Evolutionary conservation across 305 asterid genomes (phyloP).

Genomic region (Rubia peregrina): DNA sequence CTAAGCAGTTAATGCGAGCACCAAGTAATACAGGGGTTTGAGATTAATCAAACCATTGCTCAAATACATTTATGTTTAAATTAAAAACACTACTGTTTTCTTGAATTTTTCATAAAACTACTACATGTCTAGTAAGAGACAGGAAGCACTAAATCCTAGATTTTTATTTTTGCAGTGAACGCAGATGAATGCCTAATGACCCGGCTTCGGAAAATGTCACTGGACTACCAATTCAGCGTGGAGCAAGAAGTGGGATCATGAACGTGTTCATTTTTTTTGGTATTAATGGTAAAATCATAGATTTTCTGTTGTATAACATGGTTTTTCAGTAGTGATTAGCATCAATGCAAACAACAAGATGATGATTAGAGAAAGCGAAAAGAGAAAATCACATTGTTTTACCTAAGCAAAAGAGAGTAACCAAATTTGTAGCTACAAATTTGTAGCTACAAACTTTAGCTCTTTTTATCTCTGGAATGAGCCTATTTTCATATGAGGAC

Average conservation of each 20-base stretch:
- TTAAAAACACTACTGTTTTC: neutral
- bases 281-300: slow-evolving; percentile 50
- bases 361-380: too few relatives aligned
- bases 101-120: neutral
- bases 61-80: neutral
- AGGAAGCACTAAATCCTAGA: neutral
- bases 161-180: slow-evolving; percentile 42
- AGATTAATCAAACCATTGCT: neutral
- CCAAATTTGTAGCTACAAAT: too few relatives aligned
- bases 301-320: slow-evolving; percentile 16
- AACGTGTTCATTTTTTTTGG: slow-evolving; percentile 77
- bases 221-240: slow-evolving; percentile 73
- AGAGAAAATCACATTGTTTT: too few relatives aligned
- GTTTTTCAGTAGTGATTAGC: slow-evolving; percentile 3
- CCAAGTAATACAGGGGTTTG: neutral
- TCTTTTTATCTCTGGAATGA: too few relatives aligned
- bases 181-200: slow-evolving; percentile 92
- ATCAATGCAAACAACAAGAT: slow-evolving; percentile 6
- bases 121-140: neutral
- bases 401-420: too few relatives aligned
- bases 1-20: neutral
- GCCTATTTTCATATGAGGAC: too few relatives aligned
- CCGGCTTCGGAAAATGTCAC: slow-evolving; percentile 77
- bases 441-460: too few relatives aligned
- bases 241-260: slow-evolving; percentile 96